These are phyloP conservation scores for Bonia amplexicaulis DNA, from an alignment of 176 grass and related monocot species.

Conservation along the genomic window DNA sequence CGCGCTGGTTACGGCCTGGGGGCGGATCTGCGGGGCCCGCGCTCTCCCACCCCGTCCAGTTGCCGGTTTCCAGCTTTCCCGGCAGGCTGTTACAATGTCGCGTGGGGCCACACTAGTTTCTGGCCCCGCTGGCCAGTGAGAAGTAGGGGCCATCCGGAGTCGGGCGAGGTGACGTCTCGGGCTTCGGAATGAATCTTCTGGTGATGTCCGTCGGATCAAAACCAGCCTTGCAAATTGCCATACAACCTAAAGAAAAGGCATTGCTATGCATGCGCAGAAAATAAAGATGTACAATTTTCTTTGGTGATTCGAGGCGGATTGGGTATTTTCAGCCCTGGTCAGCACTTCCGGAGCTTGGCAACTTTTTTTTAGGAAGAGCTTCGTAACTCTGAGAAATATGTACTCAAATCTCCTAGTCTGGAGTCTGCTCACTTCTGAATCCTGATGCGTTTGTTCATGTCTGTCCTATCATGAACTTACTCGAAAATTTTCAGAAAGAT, in stretches of 20 bases:
- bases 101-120: rapidly evolving
- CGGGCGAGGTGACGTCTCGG: neutral
- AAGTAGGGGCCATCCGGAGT: neutral
- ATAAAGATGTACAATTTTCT: neutral
- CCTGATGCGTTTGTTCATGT: neutral
- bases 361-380: too few species aligned
- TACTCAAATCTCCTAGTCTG: too few species aligned
- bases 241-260: neutral
- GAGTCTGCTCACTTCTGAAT: neutral
- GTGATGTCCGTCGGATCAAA: neutral
- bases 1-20: neutral
- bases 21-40: neutral
- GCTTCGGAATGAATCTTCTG: conserved; percentile 2
- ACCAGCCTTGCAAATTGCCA: neutral
- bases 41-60: neutral
- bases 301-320: neutral
- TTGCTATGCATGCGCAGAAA: neutral
- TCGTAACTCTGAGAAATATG: neutral
- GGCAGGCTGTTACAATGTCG: neutral
- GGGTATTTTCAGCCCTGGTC: neutral
- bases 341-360: neutral
- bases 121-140: neutral
- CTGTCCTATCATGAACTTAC: neutral
- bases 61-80: neutral
- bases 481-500: neutral